Conservation (phyloP, 306 rosid genomes). For the Styphnolobium japonicum region DNA sequence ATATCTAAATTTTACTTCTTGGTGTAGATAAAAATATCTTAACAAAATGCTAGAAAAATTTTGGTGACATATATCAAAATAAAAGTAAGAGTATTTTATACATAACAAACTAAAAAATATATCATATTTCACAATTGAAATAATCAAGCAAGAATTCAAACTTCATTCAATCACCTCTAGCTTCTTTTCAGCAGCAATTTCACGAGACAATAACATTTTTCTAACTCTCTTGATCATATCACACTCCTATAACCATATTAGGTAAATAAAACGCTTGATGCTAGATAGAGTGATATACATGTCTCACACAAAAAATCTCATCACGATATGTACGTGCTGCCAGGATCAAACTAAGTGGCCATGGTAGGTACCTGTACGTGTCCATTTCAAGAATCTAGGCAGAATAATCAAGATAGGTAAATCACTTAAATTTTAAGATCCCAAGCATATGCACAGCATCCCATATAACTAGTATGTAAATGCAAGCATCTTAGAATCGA, state of each 20-base stretch:
- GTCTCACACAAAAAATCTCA: slow-evolving; percentile 88
- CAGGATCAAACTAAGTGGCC: slow-evolving; percentile 98
- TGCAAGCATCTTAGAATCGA: too few relatives aligned
- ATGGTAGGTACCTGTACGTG: slow-evolving; percentile 88
- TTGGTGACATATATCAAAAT: not conserved
- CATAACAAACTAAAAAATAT: not conserved
- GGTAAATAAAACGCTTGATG: not conserved
- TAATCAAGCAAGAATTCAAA: not conserved
- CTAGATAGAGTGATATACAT: slow-evolving; percentile 40
- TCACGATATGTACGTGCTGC: slow-evolving; percentile 93
- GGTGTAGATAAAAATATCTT: too few relatives aligned
- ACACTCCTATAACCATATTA: slow-evolving; percentile 67
- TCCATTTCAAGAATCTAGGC: slow-evolving; percentile 91
- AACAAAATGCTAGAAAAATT: not conserved
- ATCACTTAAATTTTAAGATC: too few relatives aligned
- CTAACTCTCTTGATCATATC: slow-evolving; percentile 81
- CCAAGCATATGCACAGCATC: too few relatives aligned
- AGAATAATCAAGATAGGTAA: slow-evolving; percentile 22
- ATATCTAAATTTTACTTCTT: too few relatives aligned
- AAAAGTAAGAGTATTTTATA: not conserved
- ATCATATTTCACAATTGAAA: not conserved
- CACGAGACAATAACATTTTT: slow-evolving; percentile 61
- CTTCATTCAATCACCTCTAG: slow-evolving; percentile 52
- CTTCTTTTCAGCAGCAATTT: slow-evolving; percentile 72
- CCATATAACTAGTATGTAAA: too few relatives aligned